Evolutionary conservation across 164 flowering plant species (phyloP).

Genomic region (Berberis thunbergii): DNA sequence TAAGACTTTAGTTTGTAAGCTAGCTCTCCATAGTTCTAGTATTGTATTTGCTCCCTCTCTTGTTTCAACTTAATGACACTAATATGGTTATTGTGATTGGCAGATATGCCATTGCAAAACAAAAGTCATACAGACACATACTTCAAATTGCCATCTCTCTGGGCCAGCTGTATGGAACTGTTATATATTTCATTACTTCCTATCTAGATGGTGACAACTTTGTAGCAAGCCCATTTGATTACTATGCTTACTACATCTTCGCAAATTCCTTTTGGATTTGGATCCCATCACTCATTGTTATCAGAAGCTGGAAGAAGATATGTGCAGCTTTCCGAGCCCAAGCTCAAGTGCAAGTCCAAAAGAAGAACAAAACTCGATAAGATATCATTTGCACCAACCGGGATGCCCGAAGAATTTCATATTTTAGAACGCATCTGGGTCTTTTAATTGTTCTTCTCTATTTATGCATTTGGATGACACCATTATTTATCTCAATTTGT

Average conservation of each 20-base stretch:
- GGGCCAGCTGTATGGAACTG: conserved; percentile 79
- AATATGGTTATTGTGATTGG: conserved; percentile 2
- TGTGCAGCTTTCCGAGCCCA: conserved; percentile 31
- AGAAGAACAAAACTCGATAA: background rate
- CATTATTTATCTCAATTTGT: too few relatives aligned
- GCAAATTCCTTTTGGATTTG: conserved; percentile 68
- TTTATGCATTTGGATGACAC: too few relatives aligned
- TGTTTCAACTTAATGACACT: too few relatives aligned
- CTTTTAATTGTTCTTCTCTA: too few relatives aligned
- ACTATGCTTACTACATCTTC: conserved; percentile 59
- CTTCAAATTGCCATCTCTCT: conserved; percentile 72
- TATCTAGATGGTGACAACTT: conserved; percentile 77
- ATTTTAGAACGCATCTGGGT: too few relatives aligned
- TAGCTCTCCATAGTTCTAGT: too few relatives aligned
- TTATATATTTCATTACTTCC: conserved; percentile 60
- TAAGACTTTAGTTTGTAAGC: too few relatives aligned
- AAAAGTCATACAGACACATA: conserved; percentile 57
- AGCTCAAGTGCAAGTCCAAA: conserved; percentile 43
- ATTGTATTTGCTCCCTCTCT: too few relatives aligned
- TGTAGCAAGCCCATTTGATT: conserved; percentile 46
- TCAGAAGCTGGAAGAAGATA: conserved; percentile 73
- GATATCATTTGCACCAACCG: background rate
- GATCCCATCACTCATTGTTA: conserved; percentile 54
- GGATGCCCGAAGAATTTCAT: too few relatives aligned
- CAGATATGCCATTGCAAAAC: conserved; percentile 75